Evolutionary conservation across 2,329 filamentous ascomycete species (phyloP).

Genomic region (Xenoacremonium recifei): DNA sequence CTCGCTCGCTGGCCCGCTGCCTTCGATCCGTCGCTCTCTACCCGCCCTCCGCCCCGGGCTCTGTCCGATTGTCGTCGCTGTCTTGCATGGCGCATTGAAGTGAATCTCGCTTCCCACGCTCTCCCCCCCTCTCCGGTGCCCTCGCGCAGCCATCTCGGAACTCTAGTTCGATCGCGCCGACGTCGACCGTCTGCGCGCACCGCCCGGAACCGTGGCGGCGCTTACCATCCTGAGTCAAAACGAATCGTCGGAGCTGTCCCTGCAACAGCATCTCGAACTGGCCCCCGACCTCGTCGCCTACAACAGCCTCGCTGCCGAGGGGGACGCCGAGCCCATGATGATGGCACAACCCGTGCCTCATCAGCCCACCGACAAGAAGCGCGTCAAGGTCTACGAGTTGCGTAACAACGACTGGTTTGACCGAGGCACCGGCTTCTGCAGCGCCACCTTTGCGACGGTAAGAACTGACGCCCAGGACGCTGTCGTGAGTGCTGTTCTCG

Average conservation of each 20-base stretch:
- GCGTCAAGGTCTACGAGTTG: constrained; percentile 99
- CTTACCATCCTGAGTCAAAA: constrained; percentile 54
- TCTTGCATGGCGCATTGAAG: constrained; percentile 35
- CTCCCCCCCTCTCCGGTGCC: constrained; percentile 12
- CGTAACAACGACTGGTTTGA: constrained; percentile 99
- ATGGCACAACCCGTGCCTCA: constrained; percentile 72
- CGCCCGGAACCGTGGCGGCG: constrained; percentile 51
- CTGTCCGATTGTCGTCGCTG: constrained; percentile 14
- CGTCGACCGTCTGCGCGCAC: constrained; percentile 25
- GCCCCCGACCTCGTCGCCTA: constrained; percentile 52
- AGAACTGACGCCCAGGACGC: constrained; percentile 31
- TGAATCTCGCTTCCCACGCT: constrained; percentile 17
- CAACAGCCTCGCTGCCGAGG: constrained; percentile 48
- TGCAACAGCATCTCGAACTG: constrained; percentile 60
- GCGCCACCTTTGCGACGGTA: constrained; percentile 72
- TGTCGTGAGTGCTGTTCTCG: constrained; percentile 6
- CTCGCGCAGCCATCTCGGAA: constrained; percentile 15
- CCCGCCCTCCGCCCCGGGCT: constrained; percentile 10
- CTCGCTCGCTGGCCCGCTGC: constrained; percentile 21
- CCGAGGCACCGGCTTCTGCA: constrained; percentile 93
- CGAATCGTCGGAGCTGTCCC: constrained; percentile 53
- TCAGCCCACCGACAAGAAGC: constrained; percentile 64
- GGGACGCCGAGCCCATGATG: constrained; percentile 61
- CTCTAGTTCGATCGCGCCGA: constrained; percentile 21
- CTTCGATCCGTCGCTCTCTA: constrained; percentile 17